A percentile compares a stretch with the other conserved stretches of the same genome.
Conservation (phyloP, 768 basidiomycete species). For the Suillus cothurnatus region DNA sequence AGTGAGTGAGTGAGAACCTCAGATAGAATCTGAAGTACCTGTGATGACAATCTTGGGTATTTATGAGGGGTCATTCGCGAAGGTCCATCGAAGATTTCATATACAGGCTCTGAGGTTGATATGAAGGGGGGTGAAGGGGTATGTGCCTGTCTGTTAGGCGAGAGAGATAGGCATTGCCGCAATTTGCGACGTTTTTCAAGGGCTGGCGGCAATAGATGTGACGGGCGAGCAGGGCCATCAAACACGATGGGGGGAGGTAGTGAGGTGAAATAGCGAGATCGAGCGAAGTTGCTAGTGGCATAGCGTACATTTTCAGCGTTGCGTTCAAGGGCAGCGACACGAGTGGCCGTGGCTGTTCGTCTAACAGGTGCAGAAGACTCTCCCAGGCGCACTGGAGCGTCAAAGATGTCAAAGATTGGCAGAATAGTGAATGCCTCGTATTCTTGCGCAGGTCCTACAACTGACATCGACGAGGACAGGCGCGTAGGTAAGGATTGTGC, state of each 20-base stretch:
- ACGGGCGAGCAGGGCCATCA: slow-evolving; percentile 50
- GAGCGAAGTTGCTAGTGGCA: slow-evolving; percentile 21
- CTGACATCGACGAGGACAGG: slow-evolving; percentile 18
- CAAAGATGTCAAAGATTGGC: slow-evolving; percentile 54
- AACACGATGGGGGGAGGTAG: slow-evolving; percentile 49
- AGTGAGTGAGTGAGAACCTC: background rate
- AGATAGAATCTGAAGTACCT: slow-evolving; percentile 18
- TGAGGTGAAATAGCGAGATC: slow-evolving; percentile 15
- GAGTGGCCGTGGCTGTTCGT: slow-evolving; percentile 13
- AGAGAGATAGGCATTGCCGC: slow-evolving; percentile 12
- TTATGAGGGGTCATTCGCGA: slow-evolving; percentile 33
- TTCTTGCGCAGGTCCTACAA: slow-evolving; percentile 2
- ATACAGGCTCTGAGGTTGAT: slow-evolving; percentile 34
- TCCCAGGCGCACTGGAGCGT: slow-evolving; percentile 44
- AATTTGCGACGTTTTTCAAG: slow-evolving; percentile 15
- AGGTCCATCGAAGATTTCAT: slow-evolving; percentile 49
- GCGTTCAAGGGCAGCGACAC: slow-evolving; percentile 14
- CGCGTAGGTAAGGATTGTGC: slow-evolving; percentile 16
- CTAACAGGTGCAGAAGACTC: slow-evolving; percentile 34
- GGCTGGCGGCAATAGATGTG: slow-evolving; percentile 21
- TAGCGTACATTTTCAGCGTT: slow-evolving; percentile 8
- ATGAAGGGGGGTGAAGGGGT: slow-evolving; percentile 14
- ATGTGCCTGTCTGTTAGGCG: slow-evolving; percentile 11
- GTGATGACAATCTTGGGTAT: slow-evolving; percentile 13
- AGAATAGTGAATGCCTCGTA: slow-evolving; percentile 21